Base-by-base conservation (phyloP, 2,329 filamentous ascomycete genomes). In the Colletotrichum tamarilloi region DNA sequence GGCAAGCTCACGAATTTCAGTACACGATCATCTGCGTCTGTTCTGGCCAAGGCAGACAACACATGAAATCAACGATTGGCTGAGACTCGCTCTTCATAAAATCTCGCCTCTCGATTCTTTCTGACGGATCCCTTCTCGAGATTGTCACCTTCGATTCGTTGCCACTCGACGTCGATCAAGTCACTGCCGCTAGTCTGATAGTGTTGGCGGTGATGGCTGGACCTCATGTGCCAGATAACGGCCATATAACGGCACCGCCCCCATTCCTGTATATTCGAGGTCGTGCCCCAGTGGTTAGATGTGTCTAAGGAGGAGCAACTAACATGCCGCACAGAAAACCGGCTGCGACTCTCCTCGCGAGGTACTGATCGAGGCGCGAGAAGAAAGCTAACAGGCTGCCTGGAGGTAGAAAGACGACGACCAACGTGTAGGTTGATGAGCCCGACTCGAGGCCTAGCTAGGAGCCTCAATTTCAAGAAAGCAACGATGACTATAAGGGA, bases 381-480 rank as follows among this genome's bases (percentile, higher is more conserved):
- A 86, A 8, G 88, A 88, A 86, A 8, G 88, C 88, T 16, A 87
- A 81, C 35, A 90, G 83, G 5, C 86, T 86, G 68, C 87, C 88
- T 1, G 90, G 82, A 0, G 88, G 87, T 0, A 90, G 83, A 52
- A 89, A 83, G 62, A 89, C 78, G 74, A 86, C 82, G 55, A 89
- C 86, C 0, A 87, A 85, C 0, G 87, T 88, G 55, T 84, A 80
- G 0, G 86, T 85, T 49, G 89, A 79, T 1, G 88, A 88, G 26
- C 82, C 87, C 22, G 86, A 78, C 73, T 90, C 87, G 75, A 90
- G 88, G 68, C 82, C 82, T 5, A 78, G 75, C 12, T 83, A 84
- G 12, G 79, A 75, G 28, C 78, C 80, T 76, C 85, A 86, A 76
- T 89, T 89, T 84, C 3, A 90, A 79, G 4, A 81, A 83, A 1